Conservation (phyloP, 2,329 filamentous ascomycete species). For the Penicillium sp. region DNA sequence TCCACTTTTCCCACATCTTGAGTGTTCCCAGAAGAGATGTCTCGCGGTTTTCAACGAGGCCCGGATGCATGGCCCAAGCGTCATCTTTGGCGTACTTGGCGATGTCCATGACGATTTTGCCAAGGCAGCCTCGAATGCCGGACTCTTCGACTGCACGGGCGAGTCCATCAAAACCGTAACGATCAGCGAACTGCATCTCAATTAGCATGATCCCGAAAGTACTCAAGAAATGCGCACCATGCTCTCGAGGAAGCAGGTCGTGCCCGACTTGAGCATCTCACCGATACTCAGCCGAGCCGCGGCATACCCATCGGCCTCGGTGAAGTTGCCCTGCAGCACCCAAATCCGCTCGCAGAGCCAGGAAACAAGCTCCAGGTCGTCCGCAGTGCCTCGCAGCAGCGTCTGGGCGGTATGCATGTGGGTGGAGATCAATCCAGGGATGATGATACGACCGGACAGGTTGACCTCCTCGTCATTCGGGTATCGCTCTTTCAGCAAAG, state of each 20-base stretch:
- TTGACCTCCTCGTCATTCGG: conserved; percentile 30
- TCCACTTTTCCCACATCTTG: conserved; percentile 34
- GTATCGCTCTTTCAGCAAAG: conserved; percentile 29
- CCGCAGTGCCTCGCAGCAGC: conserved; percentile 47
- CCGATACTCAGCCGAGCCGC: conserved; percentile 48
- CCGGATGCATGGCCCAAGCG: conserved; percentile 44
- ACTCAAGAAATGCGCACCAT: conserved; percentile 38
- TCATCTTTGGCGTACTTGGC: conserved; percentile 43
- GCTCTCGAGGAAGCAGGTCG: conserved; percentile 51
- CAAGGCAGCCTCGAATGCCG: conserved; percentile 44
- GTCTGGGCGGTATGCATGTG: conserved; percentile 50
- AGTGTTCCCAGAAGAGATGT: conserved; percentile 41
- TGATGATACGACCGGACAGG: conserved; percentile 43
- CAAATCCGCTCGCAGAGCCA: conserved; percentile 53
- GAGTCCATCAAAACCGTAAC: conserved; percentile 47
- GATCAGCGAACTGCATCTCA: conserved; percentile 40
- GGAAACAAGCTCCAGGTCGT: conserved; percentile 48
- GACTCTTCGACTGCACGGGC: conserved; percentile 43
- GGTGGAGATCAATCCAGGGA: conserved; percentile 50
- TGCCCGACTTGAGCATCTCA: conserved; percentile 50
- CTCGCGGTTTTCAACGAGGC: conserved; percentile 41
- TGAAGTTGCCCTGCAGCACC: conserved; percentile 47
- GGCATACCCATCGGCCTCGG: conserved; percentile 47
- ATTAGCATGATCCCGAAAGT: background rate
- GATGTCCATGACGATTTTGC: conserved; percentile 45